A percentile compares a stretch with the other conserved stretches of the same genome.
Conservation (phyloP, 345 rosid genomes). For the Pistacia integerrima region DNA sequence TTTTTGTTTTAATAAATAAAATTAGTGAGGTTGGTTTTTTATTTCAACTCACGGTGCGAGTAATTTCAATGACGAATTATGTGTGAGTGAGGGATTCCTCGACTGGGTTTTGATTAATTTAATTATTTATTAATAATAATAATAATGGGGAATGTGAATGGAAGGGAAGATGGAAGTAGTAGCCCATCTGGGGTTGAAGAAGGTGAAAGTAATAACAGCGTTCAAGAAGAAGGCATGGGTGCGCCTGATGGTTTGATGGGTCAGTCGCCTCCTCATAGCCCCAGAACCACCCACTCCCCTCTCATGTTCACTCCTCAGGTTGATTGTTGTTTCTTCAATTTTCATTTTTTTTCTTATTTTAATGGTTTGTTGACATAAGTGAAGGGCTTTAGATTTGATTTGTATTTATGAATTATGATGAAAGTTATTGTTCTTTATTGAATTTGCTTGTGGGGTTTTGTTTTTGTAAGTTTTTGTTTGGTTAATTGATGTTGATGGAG, state of each 20-base stretch:
- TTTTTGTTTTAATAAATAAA: not conserved
- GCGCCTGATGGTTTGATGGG: slow-evolving; percentile 69
- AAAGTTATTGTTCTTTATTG: no score
- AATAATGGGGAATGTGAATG: slow-evolving; percentile 92
- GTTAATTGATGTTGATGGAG: no score
- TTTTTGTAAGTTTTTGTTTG: no score
- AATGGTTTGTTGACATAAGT: no score
- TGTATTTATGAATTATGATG: no score
- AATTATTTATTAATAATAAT: not conserved
- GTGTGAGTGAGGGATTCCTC: slow-evolving; percentile 40
- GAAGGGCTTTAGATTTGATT: no score
- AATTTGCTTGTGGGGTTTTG: no score
- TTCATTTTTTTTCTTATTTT: not conserved
- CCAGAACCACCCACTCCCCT: slow-evolving; percentile 80
- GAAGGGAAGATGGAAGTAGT: slow-evolving; percentile 70
- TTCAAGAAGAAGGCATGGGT: slow-evolving; percentile 41
- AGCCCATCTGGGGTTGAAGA: slow-evolving; percentile 61
- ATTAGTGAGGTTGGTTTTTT: not conserved
- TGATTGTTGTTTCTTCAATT: not conserved
- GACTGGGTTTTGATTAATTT: slow-evolving; percentile 7
- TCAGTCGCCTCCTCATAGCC: slow-evolving; percentile 94
- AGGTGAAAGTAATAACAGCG: slow-evolving; percentile 35
- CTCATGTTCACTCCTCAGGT: slow-evolving; percentile 98
- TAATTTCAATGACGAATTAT: slow-evolving; percentile 20
- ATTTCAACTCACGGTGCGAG: not conserved